phyloP scores from a whole-genome alignment of 1,139 yeast species.

The Kodamaea suecica region DNA sequence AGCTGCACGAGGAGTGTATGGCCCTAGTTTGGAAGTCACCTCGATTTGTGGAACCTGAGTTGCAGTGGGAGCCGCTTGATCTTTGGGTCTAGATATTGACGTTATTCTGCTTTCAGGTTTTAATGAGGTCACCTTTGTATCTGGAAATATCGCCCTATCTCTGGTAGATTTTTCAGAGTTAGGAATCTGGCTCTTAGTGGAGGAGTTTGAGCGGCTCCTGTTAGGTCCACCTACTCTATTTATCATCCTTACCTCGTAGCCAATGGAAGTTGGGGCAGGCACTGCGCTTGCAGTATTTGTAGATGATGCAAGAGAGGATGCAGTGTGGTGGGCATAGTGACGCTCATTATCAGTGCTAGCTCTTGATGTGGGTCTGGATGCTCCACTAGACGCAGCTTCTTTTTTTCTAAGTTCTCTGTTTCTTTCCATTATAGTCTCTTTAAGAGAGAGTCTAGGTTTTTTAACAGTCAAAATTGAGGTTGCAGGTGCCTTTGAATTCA shows the following conservation, averaged over 20 bases:
- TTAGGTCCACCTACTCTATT: no score
- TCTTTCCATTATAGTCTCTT: slow-evolving; percentile 33
- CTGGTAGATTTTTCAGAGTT: no score
- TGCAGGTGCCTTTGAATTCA: slow-evolving; percentile 8
- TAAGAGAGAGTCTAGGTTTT: slow-evolving; percentile 29
- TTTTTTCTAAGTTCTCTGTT: slow-evolving; percentile 30
- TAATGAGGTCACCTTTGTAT: no score
- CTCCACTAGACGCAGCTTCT: slow-evolving; percentile 5
- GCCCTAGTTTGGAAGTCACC: no score
- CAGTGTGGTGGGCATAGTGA: not conserved
- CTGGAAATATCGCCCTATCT: no score
- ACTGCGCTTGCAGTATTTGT: not conserved
- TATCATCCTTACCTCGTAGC: not conserved
- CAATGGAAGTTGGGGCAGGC: not conserved
- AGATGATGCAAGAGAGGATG: not conserved
- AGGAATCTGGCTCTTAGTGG: no score
- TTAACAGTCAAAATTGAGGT: slow-evolving; percentile 11
- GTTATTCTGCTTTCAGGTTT: no score
- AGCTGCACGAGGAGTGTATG: no score
- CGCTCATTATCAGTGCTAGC: slow-evolving; percentile 1
- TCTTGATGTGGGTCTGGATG: slow-evolving; percentile 27
- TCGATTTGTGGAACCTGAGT: no score
- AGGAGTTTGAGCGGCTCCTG: no score
- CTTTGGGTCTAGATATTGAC: no score
- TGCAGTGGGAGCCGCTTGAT: no score